Evolutionary conservation across 345 rosid species (phyloP), one percentile per base, ranked within the genome.

Genomic region (Garcia nutans): DNA sequence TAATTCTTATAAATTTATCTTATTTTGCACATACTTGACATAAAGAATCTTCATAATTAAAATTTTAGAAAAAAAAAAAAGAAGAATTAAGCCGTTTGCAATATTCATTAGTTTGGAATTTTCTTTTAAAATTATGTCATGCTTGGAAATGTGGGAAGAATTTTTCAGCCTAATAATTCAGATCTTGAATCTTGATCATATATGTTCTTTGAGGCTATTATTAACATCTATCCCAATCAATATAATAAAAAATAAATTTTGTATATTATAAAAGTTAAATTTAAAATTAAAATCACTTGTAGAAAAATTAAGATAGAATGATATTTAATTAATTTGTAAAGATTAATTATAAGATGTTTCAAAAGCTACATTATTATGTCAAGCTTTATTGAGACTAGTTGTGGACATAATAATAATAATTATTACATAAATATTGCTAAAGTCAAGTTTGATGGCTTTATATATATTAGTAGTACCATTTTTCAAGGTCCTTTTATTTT

Each of bases 361-460:
- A 52, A 52, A 15, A 52, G 5, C 56, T 12, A n/a, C 10, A 2
- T 15, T 15, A 2, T 15, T 15, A 47, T 73, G 23, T 49, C 12
- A 61, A 62, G 1, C 68, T 28, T 62, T 61, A 49, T 17, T 20
- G 37, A 22, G 61, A 33, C 49, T 23, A 28, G 59, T 28, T 52
- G 33, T 12, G 65, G 42, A 68, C 59, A 50, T 49, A 3, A n/a
- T n/a, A n/a, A n/a, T n/a, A n/a, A n/a, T n/a, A n/a, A 69, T 50
- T 49, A 52, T 69, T 2, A 65, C 45, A 31, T 5, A 47, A 23
- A 23, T 50, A 17, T 31, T 6, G 28, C 17, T 13, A 54, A 1
- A 33, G 79, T 70, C 74, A 77, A 70, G 63, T 50, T 52, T 62
- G 65, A 63, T 70, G 44, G 71, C 70, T 54, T 65, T n/a, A 37